Base-by-base conservation (phyloP, 2,329 filamentous ascomycete genomes). In the Leptographium flavum region DNA sequence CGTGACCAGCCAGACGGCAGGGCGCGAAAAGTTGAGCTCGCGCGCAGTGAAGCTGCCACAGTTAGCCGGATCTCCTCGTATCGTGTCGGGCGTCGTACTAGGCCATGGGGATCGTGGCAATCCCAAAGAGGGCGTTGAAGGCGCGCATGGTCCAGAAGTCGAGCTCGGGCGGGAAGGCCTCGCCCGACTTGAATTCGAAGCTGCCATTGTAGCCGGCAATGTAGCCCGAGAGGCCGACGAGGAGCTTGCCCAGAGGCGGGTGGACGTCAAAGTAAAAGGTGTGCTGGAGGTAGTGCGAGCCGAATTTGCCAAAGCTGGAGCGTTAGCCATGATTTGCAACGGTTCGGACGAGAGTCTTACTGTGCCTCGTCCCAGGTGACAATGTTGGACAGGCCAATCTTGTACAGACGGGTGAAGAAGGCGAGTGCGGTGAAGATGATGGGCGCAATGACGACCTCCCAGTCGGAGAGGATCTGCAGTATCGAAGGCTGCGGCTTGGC, bases 161-260 rank as follows among this genome's bases (percentile, higher is more conserved):
- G 59, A 98, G 73, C 58, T 96, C 87, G 54, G 81, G 78, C 11
- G 92, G 92, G 62, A 98, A 98, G 45, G 77, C 87, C 60, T 96
- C 92, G 61, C 92, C 92, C 45, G 90, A 96, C 66, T 98, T 98
- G 75, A 98, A 98, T 60, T 98, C 92, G 66, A 98, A 98, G 4
- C 90, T 93, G 47, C 92, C 92, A 69, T 98, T 98, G 72, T 98
- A 98, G 53, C 90, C 90, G 54, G 90, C 93, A 50, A 98, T 74
- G 60, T 93, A 94, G 60, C 92, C 92, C 7, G 92, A 96, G 43
- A 98, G 74, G 51, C 92, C 92, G 55, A 98, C 90, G 46, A 98
- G 79, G 79, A 98, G 96, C 72, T 98, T 98, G 61, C 92, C 92
- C 50, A 98, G 79, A 45, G 92, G 92, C 53, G 92, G 92, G 64